A percentile compares a stretch with the other conserved stretches of the same genome.
These are phyloP conservation scores for Starmerella apis DNA, from an alignment of 805 yeast species.

Conservation along the genomic window DNA sequence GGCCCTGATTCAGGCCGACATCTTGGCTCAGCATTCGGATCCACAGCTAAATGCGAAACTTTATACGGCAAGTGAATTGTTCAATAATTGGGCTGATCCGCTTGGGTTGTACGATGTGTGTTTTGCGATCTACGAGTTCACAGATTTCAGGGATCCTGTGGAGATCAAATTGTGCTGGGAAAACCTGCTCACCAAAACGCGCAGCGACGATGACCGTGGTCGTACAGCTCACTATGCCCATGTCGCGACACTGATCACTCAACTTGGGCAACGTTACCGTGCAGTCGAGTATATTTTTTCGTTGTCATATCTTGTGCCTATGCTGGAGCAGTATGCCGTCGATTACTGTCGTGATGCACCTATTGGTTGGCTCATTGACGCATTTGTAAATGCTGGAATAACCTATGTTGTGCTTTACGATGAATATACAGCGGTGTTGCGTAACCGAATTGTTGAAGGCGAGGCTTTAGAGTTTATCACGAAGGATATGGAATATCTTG, in stretches of 20 bases:
- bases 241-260: conserved; percentile 34
- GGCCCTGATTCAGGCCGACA: conserved; percentile 71
- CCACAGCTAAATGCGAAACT: conserved; percentile 53
- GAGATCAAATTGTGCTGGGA: conserved; percentile 78
- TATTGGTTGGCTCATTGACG: conserved; percentile 34
- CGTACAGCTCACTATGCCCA: conserved; percentile 32
- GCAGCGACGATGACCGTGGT: conserved; percentile 27
- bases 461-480: conserved; percentile 16
- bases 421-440: conserved; percentile 26
- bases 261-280: conserved; percentile 50
- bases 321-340: conserved; percentile 48
- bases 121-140: conserved; percentile 61
- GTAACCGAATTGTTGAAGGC: conserved; percentile 17
- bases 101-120: conserved; percentile 78
- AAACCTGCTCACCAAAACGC: conserved; percentile 48
- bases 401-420: conserved; percentile 25
- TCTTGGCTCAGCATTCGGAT: conserved; percentile 35
- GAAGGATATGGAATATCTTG: conserved; percentile 11
- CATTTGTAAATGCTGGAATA: conserved; percentile 32
- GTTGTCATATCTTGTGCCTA: conserved; percentile 54
- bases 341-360: conserved; percentile 36
- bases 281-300: conserved; percentile 75
- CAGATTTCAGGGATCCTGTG: conserved; percentile 76
- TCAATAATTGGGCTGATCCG: conserved; percentile 79
- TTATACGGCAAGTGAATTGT: conserved; percentile 63